Evolutionary conservation across 495 filamentous ascomycete genomes (phyloP), one percentile per base, ranked within the genome.

Genomic region (Tuber aestivum): DNA sequence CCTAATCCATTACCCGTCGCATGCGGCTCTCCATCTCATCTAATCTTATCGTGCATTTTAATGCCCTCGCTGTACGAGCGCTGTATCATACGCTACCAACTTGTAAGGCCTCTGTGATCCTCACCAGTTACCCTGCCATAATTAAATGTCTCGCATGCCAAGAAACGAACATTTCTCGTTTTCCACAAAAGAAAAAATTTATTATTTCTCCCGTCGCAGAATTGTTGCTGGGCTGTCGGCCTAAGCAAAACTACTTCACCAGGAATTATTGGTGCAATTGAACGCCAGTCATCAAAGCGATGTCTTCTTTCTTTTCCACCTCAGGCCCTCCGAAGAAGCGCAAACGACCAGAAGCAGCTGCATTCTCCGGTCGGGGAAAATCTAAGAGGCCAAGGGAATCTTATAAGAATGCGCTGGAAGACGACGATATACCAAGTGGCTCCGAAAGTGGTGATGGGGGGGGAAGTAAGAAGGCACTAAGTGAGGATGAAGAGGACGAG

Each of bases 381-480:
- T 35, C 86, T 84, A 35, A 87, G 87, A 79, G 87, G 86, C 78
- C 83, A 83, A 80, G 76, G 85, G 74, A 86, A 85, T 74, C 84
- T 83, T 42, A 82, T 84, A 80, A 74, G 48, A 41, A 68, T 44
- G 72, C 70, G n/a, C 75, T 27, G 44, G 69, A 45, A 48, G 85
- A 91, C 78, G 90, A 93, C 68, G 94, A 93, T 16, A 96, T 97
- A 83, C 96, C 94, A 35, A 95, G 93, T 84, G 94, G 96, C 35
- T 85, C 89, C 21, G 91, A 92, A 40, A 89, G 89, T 20, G 91
- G 91, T 69, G 85, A 85, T 75, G 86, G 83, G 10, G 80, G 76
- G 20, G 70, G 32, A 35, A 69, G 72, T 27, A 72, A 56, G n/a
- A 72, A 68, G 27, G 75, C 75, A 65, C 14, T 35, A 65, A 65